Evolutionary conservation across 768 basidiomycete genomes (phyloP).

Genomic region (Mycena latifolia): DNA sequence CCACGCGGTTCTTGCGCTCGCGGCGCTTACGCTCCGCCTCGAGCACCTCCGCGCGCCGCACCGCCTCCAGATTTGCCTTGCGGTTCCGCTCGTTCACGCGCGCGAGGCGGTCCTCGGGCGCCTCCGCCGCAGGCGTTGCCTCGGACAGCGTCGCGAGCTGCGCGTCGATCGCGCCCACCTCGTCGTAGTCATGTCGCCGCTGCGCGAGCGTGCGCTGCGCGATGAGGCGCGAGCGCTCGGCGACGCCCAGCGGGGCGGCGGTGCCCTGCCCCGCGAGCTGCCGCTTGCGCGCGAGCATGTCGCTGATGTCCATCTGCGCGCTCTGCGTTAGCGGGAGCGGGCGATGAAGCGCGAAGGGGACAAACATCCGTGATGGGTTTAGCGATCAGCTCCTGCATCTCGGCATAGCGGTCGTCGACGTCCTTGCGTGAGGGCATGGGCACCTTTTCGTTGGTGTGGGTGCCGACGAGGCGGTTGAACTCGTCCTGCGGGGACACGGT

Average conservation of each 20-base stretch:
- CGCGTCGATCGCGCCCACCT: constrained; percentile 71
- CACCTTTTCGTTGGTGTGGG: constrained; percentile 62
- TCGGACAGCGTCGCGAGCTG: constrained; percentile 67
- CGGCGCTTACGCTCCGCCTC: constrained; percentile 78
- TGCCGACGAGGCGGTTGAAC: constrained; percentile 57
- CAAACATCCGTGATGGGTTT: constrained; percentile 87
- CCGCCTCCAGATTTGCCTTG: constrained; percentile 83
- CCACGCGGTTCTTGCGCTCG: constrained; percentile 65
- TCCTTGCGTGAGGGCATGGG: constrained; percentile 78
- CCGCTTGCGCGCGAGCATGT: constrained; percentile 78
- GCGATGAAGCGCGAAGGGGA: neutral
- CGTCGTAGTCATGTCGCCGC: constrained; percentile 76
- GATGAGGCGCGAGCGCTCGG: constrained; percentile 76
- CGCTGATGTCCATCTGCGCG: constrained; percentile 68
- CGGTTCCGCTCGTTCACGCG: constrained; percentile 93
- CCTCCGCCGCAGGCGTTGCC: constrained; percentile 38
- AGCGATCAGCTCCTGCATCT: constrained; percentile 68
- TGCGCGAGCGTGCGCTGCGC: constrained; percentile 81
- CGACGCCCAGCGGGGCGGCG: constrained; percentile 39
- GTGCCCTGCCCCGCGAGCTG: constrained; percentile 49
- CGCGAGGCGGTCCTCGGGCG: constrained; percentile 67
- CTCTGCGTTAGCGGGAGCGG: constrained; percentile 30
- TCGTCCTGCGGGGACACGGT: constrained; percentile 66
- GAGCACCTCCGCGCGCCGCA: constrained; percentile 79
- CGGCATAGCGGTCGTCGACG: constrained; percentile 73